Evolutionary conservation across 306 rosid species (phyloP), one percentile per base, ranked within the genome.

Genomic region (Quercus dentata): DNA sequence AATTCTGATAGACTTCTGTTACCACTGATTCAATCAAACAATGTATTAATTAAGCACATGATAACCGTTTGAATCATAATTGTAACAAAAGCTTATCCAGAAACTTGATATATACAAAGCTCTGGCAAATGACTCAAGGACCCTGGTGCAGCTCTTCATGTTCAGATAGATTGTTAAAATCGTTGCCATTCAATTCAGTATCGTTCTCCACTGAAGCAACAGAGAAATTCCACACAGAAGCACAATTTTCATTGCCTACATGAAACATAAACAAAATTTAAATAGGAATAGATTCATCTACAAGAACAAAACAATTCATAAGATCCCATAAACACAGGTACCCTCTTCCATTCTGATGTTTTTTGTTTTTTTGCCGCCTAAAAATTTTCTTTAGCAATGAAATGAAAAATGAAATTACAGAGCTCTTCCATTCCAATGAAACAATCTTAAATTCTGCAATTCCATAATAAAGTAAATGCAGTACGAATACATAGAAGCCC

Each of bases 151-250:
- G 46, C 44, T 75, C 63, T 59, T 76, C 83, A 83, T 52, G 76
- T 75, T 72, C 78, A 28, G 89, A 65, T 83, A 62, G 85, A 83
- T 46, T n/a, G n/a, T n/a, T 77, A 74, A 78, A 67, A 82, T 51
- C 80, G 15, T 35, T 82, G 51, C 62, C 63, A 10, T 67, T 76
- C 49, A 61, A 70, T 79, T 74, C 71, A 59, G 25, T 85, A 58
- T 71, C 86, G 54, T 77, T 78, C 51, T 82, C 88, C 79, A 72
- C 78, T 77, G 92, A 82, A 83, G 87, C 92, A 84, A 51, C 84
- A 81, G 79, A 56, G 82, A 95, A 95, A 79, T 92, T 91, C 98
- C 99, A 95, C 46, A 95, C 82, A 6, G 99, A 91, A 82, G 89
- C 91, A 77, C 98, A 91, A 65, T 93, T 92, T 89, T 92, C 93